Percentiles rank a stretch among this genome's conserved stretches.
These are phyloP conservation scores for Suillus ampliporus DNA, from an alignment of 768 basidiomycete genomes.

Conservation along the genomic window DNA sequence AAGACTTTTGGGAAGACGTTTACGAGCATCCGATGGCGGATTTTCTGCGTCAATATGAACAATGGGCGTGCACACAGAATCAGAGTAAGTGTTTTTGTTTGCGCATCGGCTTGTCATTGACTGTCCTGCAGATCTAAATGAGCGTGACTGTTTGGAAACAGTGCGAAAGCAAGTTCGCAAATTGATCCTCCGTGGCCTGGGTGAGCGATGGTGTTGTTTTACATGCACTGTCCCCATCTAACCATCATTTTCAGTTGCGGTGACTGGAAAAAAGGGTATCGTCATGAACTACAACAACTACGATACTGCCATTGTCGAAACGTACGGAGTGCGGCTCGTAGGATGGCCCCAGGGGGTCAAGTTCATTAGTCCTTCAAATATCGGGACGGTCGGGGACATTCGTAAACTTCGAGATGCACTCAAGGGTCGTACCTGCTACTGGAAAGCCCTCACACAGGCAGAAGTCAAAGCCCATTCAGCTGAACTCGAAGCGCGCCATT, in stretches of 20 bases:
- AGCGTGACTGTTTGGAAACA: conserved; percentile 5
- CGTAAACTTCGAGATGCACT: conserved; percentile 13
- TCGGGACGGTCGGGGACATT: conserved; percentile 12
- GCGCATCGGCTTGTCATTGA: too few species aligned
- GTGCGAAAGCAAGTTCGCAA: conserved; percentile 8
- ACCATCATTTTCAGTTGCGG: conserved; percentile 7
- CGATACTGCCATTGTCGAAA: conserved; percentile 16
- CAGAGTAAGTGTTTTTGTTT: conserved; percentile 14
- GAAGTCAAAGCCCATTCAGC: conserved; percentile 4
- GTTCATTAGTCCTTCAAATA: conserved; percentile 15
- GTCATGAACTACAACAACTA: conserved; percentile 26
- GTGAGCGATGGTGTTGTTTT: conserved; percentile 14
- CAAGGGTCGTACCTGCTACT: conserved; percentile 9
- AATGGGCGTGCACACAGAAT: conserved; percentile 17
- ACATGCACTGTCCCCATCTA: not conserved
- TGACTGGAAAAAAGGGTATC: conserved; percentile 3
- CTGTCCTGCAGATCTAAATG: not conserved
- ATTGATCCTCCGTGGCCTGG: conserved; percentile 14
- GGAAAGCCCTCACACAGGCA: not conserved
- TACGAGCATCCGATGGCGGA: not conserved
- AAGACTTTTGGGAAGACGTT: conserved; percentile 14
- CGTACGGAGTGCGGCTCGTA: conserved; percentile 17
- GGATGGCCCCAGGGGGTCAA: conserved; percentile 21
- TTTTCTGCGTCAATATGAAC: conserved; percentile 14
- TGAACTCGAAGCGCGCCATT: not conserved